Evolutionary conservation across 495 filamentous ascomycete species (phyloP), one percentile per base, ranked within the genome.

Genomic region (Penicillium steckii): DNA sequence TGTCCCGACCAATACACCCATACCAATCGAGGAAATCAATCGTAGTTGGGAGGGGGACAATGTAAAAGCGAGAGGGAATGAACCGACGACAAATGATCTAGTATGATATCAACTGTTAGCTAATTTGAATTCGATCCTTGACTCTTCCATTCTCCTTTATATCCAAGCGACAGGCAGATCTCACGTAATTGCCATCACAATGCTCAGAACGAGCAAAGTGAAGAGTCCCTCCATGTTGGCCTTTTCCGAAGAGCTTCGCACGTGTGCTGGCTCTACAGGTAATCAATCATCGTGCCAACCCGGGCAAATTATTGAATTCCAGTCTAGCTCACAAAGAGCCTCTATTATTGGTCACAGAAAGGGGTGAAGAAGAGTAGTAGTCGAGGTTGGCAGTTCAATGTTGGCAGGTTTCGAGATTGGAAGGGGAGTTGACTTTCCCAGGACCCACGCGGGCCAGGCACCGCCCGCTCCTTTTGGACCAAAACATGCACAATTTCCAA

Each of bases 161-260:
- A 23, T 40, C 30, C 15, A 40, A 41, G 19, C 18, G 19, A 46
- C 38, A 24, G 30, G 25, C 32, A 32, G 41, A 22, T 77, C 85
- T 72, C 82, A 97, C 94, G 94, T 91, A 64, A 91, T 75, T 57
- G 91, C 91, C 94, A 98, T 98, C 60, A 96, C 85, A 64, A 88
- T 80, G 81, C 87, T 86, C 77, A 96, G 76, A 30, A 80, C 80
- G 73, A 97, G 82, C 75, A 97, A 75, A 64, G 91, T 87, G 58
- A 95, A 85, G 45, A 97, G 79, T 66, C 91, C 91, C 69, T 90
- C 89, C 82, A 90, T 79, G 61, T 46, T 70, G 48, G 55, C 53
- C 60, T 53, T 51, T 55, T 56, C 46, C 51, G 48, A 54, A 49
- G 27, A 64, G 47, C 53, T 65, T 67, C 41, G 50, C 60, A 61